Base-by-base conservation (phyloP, 2,329 filamentous ascomycete genomes). In the Passalora sequoiae region DNA sequence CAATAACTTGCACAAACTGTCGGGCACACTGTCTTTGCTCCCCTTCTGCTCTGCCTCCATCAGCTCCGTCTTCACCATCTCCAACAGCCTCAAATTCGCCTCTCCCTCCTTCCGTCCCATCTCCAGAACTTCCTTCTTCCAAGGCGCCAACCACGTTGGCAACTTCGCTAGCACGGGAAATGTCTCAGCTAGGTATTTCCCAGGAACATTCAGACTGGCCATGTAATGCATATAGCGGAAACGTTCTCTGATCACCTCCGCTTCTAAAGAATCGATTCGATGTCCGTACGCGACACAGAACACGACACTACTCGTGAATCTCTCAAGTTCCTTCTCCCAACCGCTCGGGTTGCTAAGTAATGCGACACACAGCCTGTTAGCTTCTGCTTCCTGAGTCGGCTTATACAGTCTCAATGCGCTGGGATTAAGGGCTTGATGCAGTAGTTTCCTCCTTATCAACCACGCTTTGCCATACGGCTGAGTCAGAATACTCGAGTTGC, bases 281-380 rank as follows among this genome's bases (percentile, higher is more conserved):
- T 73, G 70, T 0, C 74, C 73, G 50, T 75, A 77, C 4, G 71
- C 66, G 3, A 75, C 69, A 4, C 67, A 71, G 47, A 75, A 73
- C 4, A 74, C 71, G 22, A 76, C 64, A 47, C 68, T 71, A 1
- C 68, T 66, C 0, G 72, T 72, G 49, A 72, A 76, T 0, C 70
- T 63, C 51, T 74, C 69, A 17, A 75, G 63, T 13, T 68, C 61
- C 37, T 68, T 66, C 47, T 72, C 70, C 61, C 72, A 75, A 17
- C 65, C 64, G 1, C 50, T 43, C 0, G 69, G 64, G 4, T 60
- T 60, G 3, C 58, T 43, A 9, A 76, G 56, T 4, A 76, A 57
- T 5, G 71, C 65, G 44, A 53, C 60, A 39, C 68, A 66, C 3
- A 76, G 49, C n/a, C 71, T 63, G 6, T 62, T 65, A 15, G 71